phyloP scores from a whole-genome alignment of 2,329 filamentous ascomycete genomes.

The Fusarium transvaalense region DNA sequence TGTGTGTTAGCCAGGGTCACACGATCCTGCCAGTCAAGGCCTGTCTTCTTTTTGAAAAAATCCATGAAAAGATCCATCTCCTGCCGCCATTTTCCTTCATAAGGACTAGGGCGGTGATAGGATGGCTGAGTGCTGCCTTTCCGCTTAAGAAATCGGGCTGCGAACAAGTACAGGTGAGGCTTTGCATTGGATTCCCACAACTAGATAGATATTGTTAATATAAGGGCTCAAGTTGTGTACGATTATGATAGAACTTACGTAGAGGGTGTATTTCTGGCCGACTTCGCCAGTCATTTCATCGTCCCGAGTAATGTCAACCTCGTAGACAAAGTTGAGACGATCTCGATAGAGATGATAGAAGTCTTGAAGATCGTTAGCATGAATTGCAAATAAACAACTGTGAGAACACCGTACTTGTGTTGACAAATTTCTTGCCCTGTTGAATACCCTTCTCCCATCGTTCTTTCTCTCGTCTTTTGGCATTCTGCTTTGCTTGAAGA shows the following conservation, averaged over 20 bases:
- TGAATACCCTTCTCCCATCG: constrained; percentile 56
- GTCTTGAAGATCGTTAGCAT: constrained; percentile 54
- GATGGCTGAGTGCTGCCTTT: constrained; percentile 54
- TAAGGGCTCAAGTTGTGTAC: neutral
- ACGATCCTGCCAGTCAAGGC: constrained; percentile 70
- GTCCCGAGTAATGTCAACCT: constrained; percentile 70
- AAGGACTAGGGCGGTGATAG: constrained; percentile 56
- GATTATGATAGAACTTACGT: constrained; percentile 59
- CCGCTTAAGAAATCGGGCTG: constrained; percentile 63
- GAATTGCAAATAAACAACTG: neutral
- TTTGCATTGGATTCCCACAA: constrained; percentile 74
- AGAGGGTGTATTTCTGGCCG: constrained; percentile 70
- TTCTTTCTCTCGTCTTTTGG: constrained; percentile 50
- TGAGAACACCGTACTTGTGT: constrained; percentile 57
- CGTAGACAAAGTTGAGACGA: constrained; percentile 71
- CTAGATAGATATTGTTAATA: constrained; percentile 55
- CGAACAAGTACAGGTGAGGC: constrained; percentile 72
- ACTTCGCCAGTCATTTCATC: constrained; percentile 57
- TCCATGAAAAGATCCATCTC: constrained; percentile 65
- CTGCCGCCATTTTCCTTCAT: constrained; percentile 54
- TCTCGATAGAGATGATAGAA: constrained; percentile 76
- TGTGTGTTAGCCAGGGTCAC: constrained; percentile 53
- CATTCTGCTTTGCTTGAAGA: constrained; percentile 49
- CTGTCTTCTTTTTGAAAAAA: constrained; percentile 71
- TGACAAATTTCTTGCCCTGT: constrained; percentile 59